Base-by-base conservation (phyloP, 2,329 filamentous ascomycete genomes). In the Verticillium longisporum region DNA sequence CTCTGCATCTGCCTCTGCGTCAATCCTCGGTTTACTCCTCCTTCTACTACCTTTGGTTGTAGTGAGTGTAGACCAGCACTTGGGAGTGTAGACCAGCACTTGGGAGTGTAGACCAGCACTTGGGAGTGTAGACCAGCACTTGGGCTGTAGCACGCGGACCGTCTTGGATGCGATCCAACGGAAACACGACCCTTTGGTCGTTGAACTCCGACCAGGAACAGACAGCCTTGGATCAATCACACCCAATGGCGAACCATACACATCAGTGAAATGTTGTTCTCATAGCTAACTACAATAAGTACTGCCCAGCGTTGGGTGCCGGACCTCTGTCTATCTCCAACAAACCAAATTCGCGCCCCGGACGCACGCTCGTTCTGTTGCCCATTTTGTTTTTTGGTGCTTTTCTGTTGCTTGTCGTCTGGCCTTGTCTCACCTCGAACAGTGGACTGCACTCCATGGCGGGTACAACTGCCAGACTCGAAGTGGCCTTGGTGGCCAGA, bases 281-380 rank as follows among this genome's bases (percentile, higher is more conserved):
- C 56, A 9, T 37, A 32, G n/a, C 32, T 50, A 37, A 55, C 56
- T 57, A 70, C 67, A 76, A 50, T 50, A 50, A 50, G 45, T 50
- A 50, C 45, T 50, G 45, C 77, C 76, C 75, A 73, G 76, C 70
- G 74, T 73, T 74, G 71, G 74, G 76, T 71, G 72, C 71, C 70
- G 70, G 70, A 66, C 66, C 69, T 71, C 64, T 69, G 66, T 79
- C 75, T 78, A 76, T 74, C 70, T 70, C 70, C 73, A 72, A 72
- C 69, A 50, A 50, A 21, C 67, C 69, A 67, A 66, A 66, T 56
- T 32, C 45, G 45, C 45, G 45, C 45, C 45, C 45, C 45, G 6
- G 45, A 21, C 45, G 45, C 45, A 50, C 45, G 45, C 45, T 50
- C 45, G 45, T 50, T 26, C 45, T 50, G 45, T 50, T 50, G 45